Evolutionary conservation across 1,139 yeast genomes (phyloP).

Genomic region (Kodamaea alishanica): DNA sequence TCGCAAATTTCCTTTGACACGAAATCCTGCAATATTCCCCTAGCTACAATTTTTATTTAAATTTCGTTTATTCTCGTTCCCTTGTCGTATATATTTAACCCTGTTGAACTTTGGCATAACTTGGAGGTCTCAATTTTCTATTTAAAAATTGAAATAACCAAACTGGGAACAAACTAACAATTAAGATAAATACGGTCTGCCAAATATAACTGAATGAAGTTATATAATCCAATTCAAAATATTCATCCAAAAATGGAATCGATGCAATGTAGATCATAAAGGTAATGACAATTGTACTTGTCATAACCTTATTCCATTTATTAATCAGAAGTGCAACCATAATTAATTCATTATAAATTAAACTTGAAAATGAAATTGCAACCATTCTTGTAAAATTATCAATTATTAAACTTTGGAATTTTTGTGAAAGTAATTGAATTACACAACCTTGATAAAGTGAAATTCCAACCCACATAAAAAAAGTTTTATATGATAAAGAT

Average conservation of each 20-base stretch:
- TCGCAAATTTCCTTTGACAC: too few species aligned
- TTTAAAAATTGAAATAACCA: conserved; percentile 78
- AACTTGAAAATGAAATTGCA: conserved; percentile 74
- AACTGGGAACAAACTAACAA: conserved; percentile 79
- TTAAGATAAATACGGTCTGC: conserved; percentile 63
- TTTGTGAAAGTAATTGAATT: conserved; percentile 78
- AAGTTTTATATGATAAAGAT: conserved; percentile 80
- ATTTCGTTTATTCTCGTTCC: too few species aligned
- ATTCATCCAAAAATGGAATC: conserved; percentile 79
- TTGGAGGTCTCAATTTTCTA: conserved; percentile 83
- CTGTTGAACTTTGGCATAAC: conserved; percentile 95
- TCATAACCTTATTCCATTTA: conserved; percentile 83
- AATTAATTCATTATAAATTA: conserved; percentile 78
- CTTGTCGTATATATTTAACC: conserved; percentile 21
- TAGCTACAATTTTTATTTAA: too few species aligned
- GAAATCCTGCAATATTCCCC: too few species aligned
- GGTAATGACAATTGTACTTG: conserved; percentile 69
- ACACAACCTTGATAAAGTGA: conserved; percentile 84
- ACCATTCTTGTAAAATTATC: conserved; percentile 71
- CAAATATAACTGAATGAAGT: conserved; percentile 59
- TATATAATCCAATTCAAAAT: conserved; percentile 70
- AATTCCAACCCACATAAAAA: conserved; percentile 85
- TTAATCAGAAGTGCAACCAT: conserved; percentile 94
- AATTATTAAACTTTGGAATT: conserved; percentile 59
- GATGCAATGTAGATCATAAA: conserved; percentile 64